Evolutionary conservation across 129 eudicot genomes (phyloP), one percentile per base, ranked within the genome.

Genomic region (Lactuca saligna): DNA sequence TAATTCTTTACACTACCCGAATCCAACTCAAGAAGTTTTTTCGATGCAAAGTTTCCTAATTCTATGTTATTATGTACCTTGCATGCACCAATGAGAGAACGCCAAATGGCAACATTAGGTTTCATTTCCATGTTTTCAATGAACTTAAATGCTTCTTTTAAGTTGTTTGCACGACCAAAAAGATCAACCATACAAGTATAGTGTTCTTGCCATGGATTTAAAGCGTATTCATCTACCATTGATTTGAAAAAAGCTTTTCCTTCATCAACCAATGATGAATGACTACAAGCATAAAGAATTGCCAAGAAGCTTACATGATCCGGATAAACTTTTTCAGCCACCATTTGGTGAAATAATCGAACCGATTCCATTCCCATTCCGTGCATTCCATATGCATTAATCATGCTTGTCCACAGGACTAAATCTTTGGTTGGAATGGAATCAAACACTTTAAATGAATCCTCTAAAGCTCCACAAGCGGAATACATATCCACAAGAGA

Each of bases 191-290:
- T 53, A 79, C 92, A 89, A 9, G 86, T 85, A 70, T 86, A 84
- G 74, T 93, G 98, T 63, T 93, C 96, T n/a, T 82, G 85, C 96
- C 96, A 89, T 31, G 96, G 96, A 12, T 81, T 82, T 64, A 93
- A 78, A 61, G 65, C 59, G 50, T 86, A 89, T 46, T 79, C 53
- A 49, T 75, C 8, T 44, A 63, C 75, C 98, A 93, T 86, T 44
- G 57, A 55, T 48, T 78, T 56, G 56, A 86, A 83, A 74, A 70
- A 49, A 2, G 46, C 48, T 71, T 78, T 81, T 9, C 98, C 98
- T 73, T 89, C 90, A 50, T 86, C 83, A 16, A 81, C 71, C 51
- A 93, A 50, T 17, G 75, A 78, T 54, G 98, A 83, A 77, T 89
- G 98, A 73, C 98, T 87, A 79, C 98, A 93, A 3, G 96, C 98